phyloP scores from a whole-genome alignment of 164 flowering plant species.

The Echeveria elegans region DNA sequence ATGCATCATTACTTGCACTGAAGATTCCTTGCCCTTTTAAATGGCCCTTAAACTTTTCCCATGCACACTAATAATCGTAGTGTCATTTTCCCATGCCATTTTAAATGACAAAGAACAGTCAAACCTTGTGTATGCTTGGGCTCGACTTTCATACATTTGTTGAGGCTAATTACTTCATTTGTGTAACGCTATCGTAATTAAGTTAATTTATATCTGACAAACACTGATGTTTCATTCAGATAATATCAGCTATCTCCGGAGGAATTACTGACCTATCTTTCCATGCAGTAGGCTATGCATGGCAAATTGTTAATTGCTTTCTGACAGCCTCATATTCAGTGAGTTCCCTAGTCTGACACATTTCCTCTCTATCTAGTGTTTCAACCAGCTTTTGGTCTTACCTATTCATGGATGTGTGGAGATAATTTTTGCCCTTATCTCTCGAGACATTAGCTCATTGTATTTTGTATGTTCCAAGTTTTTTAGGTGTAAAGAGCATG shows the following conservation, averaged over 20 bases:
- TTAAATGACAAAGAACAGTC: background rate
- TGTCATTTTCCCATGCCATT: background rate
- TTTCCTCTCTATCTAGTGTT: background rate
- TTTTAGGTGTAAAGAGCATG: background rate
- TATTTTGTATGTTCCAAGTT: background rate
- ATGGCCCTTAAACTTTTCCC: background rate
- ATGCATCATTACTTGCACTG: background rate
- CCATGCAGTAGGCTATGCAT: conserved; percentile 82
- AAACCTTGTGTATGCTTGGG: background rate
- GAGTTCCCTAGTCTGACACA: conserved; percentile 15
- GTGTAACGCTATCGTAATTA: background rate
- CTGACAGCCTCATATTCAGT: conserved; percentile 98
- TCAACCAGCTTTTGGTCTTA: background rate
- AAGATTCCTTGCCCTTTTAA: background rate
- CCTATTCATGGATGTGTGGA: background rate
- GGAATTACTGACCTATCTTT: conserved; percentile 92
- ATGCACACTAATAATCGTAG: too few relatives aligned
- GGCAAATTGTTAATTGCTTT: conserved; percentile 88
- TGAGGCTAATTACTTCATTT: background rate
- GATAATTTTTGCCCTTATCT: background rate
- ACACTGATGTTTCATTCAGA: conserved; percentile 38
- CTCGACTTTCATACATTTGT: background rate
- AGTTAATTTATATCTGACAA: background rate
- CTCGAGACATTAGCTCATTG: background rate
- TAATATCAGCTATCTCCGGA: conserved; percentile 89